phyloP scores from a whole-genome alignment of 2,329 filamentous ascomycete species.

The Cercospora janseana region DNA sequence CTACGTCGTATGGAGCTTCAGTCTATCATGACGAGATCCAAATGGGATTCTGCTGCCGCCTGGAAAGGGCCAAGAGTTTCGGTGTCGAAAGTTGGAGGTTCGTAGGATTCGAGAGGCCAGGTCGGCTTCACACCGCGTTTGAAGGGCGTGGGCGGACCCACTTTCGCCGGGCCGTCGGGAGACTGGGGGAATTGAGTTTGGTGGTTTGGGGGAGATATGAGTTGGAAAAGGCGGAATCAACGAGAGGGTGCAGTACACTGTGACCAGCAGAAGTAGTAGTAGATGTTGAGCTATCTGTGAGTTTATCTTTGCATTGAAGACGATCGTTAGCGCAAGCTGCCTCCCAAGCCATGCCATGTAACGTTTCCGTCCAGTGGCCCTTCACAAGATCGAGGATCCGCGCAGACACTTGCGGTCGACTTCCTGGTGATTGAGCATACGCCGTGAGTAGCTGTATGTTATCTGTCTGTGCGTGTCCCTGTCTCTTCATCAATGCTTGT shows the following conservation, averaged over 20 bases:
- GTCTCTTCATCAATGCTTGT: too few relatives aligned
- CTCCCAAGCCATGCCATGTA: too few relatives aligned
- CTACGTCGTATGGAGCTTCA: neutral
- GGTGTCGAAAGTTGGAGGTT: neutral
- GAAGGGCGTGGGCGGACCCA: neutral
- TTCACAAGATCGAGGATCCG: too few relatives aligned
- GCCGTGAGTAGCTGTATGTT: too few relatives aligned
- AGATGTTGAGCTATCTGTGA: too few relatives aligned
- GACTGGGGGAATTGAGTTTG: neutral
- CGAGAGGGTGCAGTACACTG: neutral
- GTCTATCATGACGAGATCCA: neutral
- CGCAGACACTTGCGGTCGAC: too few relatives aligned
- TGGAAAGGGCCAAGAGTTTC: neutral
- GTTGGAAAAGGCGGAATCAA: neutral
- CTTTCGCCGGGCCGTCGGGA: neutral
- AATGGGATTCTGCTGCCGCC: neutral
- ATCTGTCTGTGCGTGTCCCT: too few relatives aligned
- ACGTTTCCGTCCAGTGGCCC: too few relatives aligned
- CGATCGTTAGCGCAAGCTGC: too few relatives aligned
- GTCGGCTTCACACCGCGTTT: neutral
- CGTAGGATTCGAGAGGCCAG: slow-evolving; percentile 2
- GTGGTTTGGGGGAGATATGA: neutral
- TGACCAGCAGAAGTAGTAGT: neutral
- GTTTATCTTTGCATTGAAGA: too few relatives aligned
- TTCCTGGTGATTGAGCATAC: too few relatives aligned